phyloP scores from a whole-genome alignment of 257 asterid genomes.

The Nicotiana paniculata region DNA sequence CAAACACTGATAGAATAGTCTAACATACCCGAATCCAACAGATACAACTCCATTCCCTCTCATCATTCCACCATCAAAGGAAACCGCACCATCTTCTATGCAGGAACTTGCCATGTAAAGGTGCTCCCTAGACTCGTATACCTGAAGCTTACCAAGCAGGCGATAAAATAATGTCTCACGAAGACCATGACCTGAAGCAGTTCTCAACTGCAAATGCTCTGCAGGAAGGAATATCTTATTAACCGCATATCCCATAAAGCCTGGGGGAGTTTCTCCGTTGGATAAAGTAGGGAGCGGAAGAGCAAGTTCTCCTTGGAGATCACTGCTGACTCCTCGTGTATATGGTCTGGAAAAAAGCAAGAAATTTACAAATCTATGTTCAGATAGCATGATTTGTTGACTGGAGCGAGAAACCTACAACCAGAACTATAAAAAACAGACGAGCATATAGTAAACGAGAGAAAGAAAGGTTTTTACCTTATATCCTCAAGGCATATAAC shows the following conservation, averaged over 20 bases:
- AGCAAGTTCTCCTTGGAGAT: conserved; percentile 27
- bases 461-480: conserved; percentile 30
- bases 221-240: conserved; percentile 34
- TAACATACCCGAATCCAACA: conserved; percentile 37
- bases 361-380: not conserved
- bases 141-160: conserved; percentile 65
- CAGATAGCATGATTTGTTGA: not conserved
- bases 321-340: conserved; percentile 6
- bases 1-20: not conserved
- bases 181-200: conserved; percentile 37
- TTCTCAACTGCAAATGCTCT: conserved; percentile 20
- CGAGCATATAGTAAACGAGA: not conserved
- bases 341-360: conserved; percentile 27
- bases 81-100: conserved; percentile 42
- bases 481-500: conserved; percentile 46
- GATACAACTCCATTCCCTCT: conserved; percentile 43
- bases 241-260: conserved; percentile 54
- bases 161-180: conserved; percentile 49
- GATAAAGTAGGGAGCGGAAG: conserved; percentile 38
- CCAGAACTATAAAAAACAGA: not conserved
- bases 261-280: conserved; percentile 37
- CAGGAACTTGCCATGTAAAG: conserved; percentile 47
- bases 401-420: not conserved
- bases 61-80: conserved; percentile 60
- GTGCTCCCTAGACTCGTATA: conserved; percentile 30